These are phyloP conservation scores for Globisporangium takayamanum DNA, from an alignment of 352 stramenopile genomes.

Conservation along the genomic window DNA sequence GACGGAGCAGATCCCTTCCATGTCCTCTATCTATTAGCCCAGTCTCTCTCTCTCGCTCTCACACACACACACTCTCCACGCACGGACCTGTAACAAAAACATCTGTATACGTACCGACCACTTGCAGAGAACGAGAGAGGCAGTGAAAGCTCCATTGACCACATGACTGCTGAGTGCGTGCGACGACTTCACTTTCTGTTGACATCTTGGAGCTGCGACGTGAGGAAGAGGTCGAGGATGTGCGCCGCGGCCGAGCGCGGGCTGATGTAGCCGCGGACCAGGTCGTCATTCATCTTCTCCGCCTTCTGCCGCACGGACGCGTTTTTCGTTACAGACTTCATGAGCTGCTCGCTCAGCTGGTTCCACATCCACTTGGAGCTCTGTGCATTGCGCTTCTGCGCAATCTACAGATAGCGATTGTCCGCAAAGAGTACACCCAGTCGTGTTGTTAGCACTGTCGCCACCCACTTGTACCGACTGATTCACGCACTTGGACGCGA, in stretches of 20 bases:
- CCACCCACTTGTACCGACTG: background rate
- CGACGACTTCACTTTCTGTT: background rate
- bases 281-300: constrained; percentile 50
- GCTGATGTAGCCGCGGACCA: constrained; percentile 59
- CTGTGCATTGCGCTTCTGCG: constrained; percentile 58
- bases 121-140: too few species aligned
- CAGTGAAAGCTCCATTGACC: background rate
- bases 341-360: constrained; percentile 69
- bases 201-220: constrained; percentile 25
- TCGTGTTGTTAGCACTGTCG: background rate
- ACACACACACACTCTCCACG: background rate
- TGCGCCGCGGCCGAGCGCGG: constrained; percentile 48
- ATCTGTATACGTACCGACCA: constrained; percentile 11
- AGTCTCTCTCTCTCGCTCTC: constrained; percentile 1
- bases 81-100: constrained; percentile 5
- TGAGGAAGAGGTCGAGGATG: constrained; percentile 58
- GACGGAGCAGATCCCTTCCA: constrained; percentile 41
- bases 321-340: constrained; percentile 50
- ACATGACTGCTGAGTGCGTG: background rate
- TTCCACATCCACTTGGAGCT: constrained; percentile 83
- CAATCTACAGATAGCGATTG: constrained; percentile 25
- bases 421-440: background rate
- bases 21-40: constrained; percentile 55
- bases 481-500: background rate
- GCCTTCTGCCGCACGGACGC: constrained; percentile 36